Evolutionary conservation across 495 filamentous ascomycete genomes (phyloP), one percentile per base, ranked within the genome.

Genomic region (Penicillium macrosclerotiorum): DNA sequence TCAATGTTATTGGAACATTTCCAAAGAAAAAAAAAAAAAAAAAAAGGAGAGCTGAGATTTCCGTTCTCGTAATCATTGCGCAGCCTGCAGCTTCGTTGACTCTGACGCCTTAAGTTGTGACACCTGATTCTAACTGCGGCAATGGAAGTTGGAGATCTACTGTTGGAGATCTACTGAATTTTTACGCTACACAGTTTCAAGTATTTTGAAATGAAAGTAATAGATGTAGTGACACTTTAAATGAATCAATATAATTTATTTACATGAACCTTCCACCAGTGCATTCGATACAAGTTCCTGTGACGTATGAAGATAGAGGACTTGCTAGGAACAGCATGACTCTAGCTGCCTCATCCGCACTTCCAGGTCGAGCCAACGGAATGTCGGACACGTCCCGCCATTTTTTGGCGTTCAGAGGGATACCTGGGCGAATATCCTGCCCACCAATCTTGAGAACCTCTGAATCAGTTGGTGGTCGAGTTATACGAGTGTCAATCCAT

Each of bases 321-420:
- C 81, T 85, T 2, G 80, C 80, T 19, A 88, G 73, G n/a, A 81
- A 83, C 48, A 90, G 51, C 42, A 90, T 79, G 9, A 76, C 73
- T 42, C 76, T 78, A 18, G 85, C 85, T 2, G 85, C 85, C 64
- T 89, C 86, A 11, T 81, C 81, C 16, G 86, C 77, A 24, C 78
- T 79, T 1, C 85, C 85, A 0, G 84, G 75, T 53, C 85, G 73
- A 33, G 83, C 66, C 32, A 89, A 64, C 4, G 86, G 84, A 36
- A 90, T 88, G 55, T 87, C 84, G 8, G 60, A 35, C 56, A 74
- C 62, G 30, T 62, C 55, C 19, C 53, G 62, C 19, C 48, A 49
- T 29, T 62, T 63, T 20, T 49, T 55, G 3, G 54, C 59, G 25
- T 44, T 60, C 9, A 37, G 29, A 11, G 49, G 49, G 7, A 52